Percentiles rank a stretch among this genome's conserved stretches.
Conservation (phyloP, 305 asterid species). For the Fraxinus paxiana region DNA sequence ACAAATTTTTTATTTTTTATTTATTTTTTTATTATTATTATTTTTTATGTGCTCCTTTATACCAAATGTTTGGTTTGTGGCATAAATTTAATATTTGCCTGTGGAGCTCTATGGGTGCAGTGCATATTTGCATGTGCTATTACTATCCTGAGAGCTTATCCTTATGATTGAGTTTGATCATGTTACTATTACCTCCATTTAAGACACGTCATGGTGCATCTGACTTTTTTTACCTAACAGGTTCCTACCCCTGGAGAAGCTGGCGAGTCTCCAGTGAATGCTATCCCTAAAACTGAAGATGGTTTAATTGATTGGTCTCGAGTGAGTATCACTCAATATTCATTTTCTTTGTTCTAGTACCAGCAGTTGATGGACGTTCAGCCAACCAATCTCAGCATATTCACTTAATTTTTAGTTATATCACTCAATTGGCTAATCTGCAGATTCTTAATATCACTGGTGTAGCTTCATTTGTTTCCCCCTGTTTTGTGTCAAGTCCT, state of each 20-base stretch:
- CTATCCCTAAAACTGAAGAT: constrained; percentile 67
- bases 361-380: constrained; percentile 7
- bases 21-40: neutral
- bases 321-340: constrained; percentile 36
- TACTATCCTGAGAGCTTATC: constrained; percentile 7
- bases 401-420: neutral
- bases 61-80: neutral
- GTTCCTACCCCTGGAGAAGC: constrained; percentile 65
- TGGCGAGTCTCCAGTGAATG: constrained; percentile 57
- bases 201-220: constrained; percentile 11
- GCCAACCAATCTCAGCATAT: neutral
- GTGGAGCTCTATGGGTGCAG: neutral
- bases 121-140: constrained; percentile 2
- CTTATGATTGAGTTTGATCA: neutral
- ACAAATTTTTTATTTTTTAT: neutral
- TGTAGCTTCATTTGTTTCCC: neutral
- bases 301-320: constrained; percentile 93
- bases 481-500: neutral
- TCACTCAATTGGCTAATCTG: neutral
- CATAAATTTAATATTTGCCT: neutral
- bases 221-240: constrained; percentile 38
- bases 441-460: neutral
- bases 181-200: constrained; percentile 16
- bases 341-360: constrained; percentile 10
- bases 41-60: neutral